Evolutionary conservation across 2,329 filamentous ascomycete species (phyloP).

Genomic region (Fusarium mangiferae): DNA sequence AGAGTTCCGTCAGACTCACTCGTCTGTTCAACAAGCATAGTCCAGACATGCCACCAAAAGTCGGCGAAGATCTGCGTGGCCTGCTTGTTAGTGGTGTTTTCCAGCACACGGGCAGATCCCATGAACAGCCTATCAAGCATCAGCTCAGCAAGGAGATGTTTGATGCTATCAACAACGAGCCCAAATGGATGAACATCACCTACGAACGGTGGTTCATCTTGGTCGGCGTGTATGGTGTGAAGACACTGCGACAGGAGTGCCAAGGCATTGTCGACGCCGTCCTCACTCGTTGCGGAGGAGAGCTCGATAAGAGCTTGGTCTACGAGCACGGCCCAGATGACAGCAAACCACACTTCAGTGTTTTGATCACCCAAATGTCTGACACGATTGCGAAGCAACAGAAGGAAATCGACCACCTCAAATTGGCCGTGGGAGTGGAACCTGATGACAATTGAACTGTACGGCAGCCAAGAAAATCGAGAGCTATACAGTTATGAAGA

Average conservation of each 20-base stretch:
- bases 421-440: neutral
- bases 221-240: neutral
- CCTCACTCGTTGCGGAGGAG: neutral
- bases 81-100: neutral
- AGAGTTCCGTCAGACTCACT: neutral
- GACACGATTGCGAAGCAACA: neutral
- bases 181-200: neutral
- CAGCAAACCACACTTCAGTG: neutral
- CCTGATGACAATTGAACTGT: neutral
- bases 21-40: neutral
- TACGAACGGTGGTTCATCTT: constrained; percentile 3
- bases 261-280: neutral
- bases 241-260: neutral
- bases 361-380: neutral
- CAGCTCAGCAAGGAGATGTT: neutral
- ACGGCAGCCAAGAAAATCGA: neutral
- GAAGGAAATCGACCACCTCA: neutral
- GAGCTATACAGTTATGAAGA: neutral
- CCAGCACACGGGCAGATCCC: neutral
- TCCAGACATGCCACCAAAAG: neutral
- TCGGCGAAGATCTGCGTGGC: neutral
- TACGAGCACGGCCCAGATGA: neutral
- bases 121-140: neutral
- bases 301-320: neutral
- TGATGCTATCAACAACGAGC: neutral